These are phyloP conservation scores for Starmera amethionina DNA, from an alignment of 805 yeast genomes.

Conservation along the genomic window DNA sequence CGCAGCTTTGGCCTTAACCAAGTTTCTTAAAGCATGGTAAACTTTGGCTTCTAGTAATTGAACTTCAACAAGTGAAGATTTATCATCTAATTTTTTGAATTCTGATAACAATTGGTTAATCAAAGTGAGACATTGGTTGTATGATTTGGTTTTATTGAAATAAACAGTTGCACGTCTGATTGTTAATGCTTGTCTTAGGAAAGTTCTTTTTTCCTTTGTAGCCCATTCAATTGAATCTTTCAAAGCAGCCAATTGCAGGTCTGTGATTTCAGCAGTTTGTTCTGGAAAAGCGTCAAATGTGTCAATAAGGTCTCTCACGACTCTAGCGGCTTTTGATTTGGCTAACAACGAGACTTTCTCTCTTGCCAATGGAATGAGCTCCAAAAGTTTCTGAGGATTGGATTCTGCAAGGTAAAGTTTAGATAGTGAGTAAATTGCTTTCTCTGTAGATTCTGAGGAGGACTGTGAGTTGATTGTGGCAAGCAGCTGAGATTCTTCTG, in stretches of 20 bases:
- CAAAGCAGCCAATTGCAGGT: constrained; percentile 63
- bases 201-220: constrained; percentile 67
- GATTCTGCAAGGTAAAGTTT: constrained; percentile 45
- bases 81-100: constrained; percentile 91
- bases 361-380: constrained; percentile 60
- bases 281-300: constrained; percentile 54
- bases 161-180: constrained; percentile 72
- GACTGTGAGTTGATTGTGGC: neutral
- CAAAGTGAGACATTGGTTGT: constrained; percentile 61
- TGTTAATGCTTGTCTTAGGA: constrained; percentile 81
- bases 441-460: neutral
- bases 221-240: constrained; percentile 86
- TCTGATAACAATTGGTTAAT: constrained; percentile 68
- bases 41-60: constrained; percentile 86
- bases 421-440: constrained; percentile 60
- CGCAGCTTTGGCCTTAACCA: constrained; percentile 86
- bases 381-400: constrained; percentile 41
- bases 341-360: constrained; percentile 70
- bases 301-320: constrained; percentile 74
- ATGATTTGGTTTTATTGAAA: constrained; percentile 49
- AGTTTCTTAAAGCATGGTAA: constrained; percentile 83
- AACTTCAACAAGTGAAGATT: constrained; percentile 89
- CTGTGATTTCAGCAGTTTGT: constrained; percentile 29
- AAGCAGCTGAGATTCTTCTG: neutral
- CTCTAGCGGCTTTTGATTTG: constrained; percentile 90